A percentile compares a stretch with the other conserved stretches of the same genome.
These are phyloP conservation scores for Mycena belliarum DNA, from an alignment of 768 basidiomycete species.

Conservation along the genomic window DNA sequence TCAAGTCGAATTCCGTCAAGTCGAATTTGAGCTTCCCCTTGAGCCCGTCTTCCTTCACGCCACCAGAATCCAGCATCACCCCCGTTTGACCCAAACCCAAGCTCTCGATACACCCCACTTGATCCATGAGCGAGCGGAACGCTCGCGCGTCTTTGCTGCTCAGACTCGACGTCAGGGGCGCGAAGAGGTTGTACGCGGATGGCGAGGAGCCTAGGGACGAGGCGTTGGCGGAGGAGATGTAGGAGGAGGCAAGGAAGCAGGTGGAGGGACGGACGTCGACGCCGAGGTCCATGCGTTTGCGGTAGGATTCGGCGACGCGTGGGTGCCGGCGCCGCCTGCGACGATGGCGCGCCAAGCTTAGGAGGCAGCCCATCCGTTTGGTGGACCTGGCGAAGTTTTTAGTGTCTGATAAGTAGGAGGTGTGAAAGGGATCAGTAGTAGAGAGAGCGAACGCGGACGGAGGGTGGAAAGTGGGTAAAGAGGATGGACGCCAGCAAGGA, in stretches of 20 bases:
- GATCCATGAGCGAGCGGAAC: slow-evolving; percentile 39
- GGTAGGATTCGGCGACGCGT: not conserved
- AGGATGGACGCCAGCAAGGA: too few species aligned
- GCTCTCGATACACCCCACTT: not conserved
- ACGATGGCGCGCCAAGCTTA: not conserved
- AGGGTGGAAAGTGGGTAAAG: too few species aligned
- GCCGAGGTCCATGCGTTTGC: not conserved
- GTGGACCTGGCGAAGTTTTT: too few species aligned
- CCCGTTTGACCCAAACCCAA: too few species aligned
- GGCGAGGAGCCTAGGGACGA: too few species aligned
- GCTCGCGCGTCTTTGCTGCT: not conserved
- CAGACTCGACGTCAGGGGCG: not conserved
- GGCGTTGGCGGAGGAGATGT: not conserved
- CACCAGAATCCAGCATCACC: not conserved
- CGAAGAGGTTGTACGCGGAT: too few species aligned
- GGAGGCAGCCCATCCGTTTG: not conserved
- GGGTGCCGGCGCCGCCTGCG: slow-evolving; percentile 6
- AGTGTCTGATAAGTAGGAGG: too few species aligned
- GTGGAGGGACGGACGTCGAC: not conserved
- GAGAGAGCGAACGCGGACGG: too few species aligned
- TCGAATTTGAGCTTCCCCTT: slow-evolving; percentile 89
- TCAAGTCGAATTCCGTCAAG: slow-evolving; percentile 90
- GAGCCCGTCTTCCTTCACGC: slow-evolving; percentile 41
- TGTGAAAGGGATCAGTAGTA: too few species aligned
- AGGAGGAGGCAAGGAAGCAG: not conserved